Evolutionary conservation across 441 rosid genomes (phyloP).

Genomic region (Euphorbia schlechtendalii): DNA sequence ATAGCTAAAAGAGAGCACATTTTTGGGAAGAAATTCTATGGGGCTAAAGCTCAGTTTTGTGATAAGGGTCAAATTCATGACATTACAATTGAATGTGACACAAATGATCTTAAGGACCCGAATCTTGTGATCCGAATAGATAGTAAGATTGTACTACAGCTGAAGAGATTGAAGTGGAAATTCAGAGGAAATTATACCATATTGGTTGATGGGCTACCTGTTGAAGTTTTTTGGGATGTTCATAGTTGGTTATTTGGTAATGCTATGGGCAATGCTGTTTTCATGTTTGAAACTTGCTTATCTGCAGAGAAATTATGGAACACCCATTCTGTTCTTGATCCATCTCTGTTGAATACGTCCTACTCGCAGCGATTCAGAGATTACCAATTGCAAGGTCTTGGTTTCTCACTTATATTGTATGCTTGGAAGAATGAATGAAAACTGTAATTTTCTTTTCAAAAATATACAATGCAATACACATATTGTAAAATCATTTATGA

Average conservation of each 20-base stretch:
- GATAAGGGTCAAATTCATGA: conserved; percentile 62
- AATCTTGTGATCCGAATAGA: conserved; percentile 73
- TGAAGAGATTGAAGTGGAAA: conserved; percentile 83
- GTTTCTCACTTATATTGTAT: conserved; percentile 65
- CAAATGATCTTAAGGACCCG: conserved; percentile 51
- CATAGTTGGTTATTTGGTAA: conserved; percentile 88
- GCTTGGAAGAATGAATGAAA: conserved; percentile 80
- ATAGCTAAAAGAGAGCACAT: conserved; percentile 72
- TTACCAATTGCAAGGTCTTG: conserved; percentile 52
- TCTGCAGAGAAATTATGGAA: conserved; percentile 41
- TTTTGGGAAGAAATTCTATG: conserved; percentile 71
- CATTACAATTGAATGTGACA: conserved; percentile 70
- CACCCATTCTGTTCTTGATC: conserved; percentile 34
- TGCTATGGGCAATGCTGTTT: conserved; percentile 66
- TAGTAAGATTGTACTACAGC: conserved; percentile 62
- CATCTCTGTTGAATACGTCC: conserved; percentile 42
- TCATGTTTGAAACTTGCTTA: conserved; percentile 76
- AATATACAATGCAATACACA: too few species aligned
- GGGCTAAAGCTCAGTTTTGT: conserved; percentile 63
- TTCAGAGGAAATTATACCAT: conserved; percentile 82
- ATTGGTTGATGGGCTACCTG: conserved; percentile 70
- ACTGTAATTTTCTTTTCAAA: conserved; percentile 15
- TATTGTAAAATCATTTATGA: too few species aligned
- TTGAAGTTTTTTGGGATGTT: conserved; percentile 92
- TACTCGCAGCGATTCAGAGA: conserved; percentile 42